Base-by-base conservation (phyloP, 2,329 filamentous ascomycete species). In the Epichloe sibirici region DNA sequence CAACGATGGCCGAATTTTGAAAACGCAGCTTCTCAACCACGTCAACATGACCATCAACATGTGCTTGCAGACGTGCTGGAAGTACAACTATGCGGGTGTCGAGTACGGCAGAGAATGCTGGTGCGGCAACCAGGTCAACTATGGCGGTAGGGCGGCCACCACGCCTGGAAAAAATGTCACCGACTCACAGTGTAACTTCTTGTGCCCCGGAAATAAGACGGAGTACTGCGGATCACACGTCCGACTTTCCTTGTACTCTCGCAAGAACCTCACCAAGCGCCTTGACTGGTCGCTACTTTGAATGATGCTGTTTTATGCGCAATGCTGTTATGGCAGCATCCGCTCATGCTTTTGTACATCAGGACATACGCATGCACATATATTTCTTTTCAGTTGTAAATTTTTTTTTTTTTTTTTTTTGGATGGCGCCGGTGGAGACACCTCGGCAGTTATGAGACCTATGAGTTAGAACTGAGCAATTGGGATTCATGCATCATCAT, bases 51-150 rank as follows among this genome's bases (percentile, higher is more conserved):
- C 66, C 0, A 58, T 69, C 12, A 59, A 66, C 9, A 52, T 54
- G 0, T 71, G 69, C 48, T 54, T 69, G 1, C 59, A 64, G 46
- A 59, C 59, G 1, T 71, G 69, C 47, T 61, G 57, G 39, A 56
- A 63, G 21, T 70, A 65, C 51, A 62, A 61, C 6, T 71, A 62
- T 25, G 67, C 64, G 1, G 69, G 68, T 9, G 61, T 70, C 4
- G 66, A 71, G 49, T 70, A 70, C 35, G 66, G 66, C 6, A 61
- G 59, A 2, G 68, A 71, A 23, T 71, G 69, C 28, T 71, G 65
- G 62, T 71, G 68, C 43, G 66, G 66, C 5, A 62, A 69, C 48
- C 45, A 50, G 0, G 52, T 71, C 9, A 61, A 62, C 25, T 58
- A 65, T 28, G 57, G 57, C 5, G 66, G 64, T 0, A 59, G 53